Conservation (phyloP, 805 yeast genomes). For the Kodamaea leandrae region DNA sequence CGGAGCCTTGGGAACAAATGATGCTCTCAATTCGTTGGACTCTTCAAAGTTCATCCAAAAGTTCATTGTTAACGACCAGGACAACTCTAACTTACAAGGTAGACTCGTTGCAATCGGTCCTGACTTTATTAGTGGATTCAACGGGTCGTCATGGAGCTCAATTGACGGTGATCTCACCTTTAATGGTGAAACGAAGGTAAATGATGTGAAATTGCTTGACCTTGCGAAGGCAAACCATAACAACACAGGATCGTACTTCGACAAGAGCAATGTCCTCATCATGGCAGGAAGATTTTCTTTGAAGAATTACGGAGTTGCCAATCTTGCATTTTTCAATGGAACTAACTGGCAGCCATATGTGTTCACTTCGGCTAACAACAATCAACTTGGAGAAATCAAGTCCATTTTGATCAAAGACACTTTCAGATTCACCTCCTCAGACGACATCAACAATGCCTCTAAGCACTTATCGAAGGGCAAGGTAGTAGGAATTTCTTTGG, state of each 20-base stretch:
- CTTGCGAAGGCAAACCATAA: slow-evolving; percentile 30
- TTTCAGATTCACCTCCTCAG: slow-evolving; percentile 35
- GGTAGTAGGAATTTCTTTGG: slow-evolving; percentile 45
- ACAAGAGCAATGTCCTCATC: slow-evolving; percentile 46
- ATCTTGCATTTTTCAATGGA: slow-evolving; percentile 67
- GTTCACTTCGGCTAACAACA: slow-evolving; percentile 30
- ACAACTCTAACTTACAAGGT: slow-evolving; percentile 36
- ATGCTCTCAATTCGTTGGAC: slow-evolving; percentile 21
- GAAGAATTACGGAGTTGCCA: slow-evolving; percentile 50
- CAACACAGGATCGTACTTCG: slow-evolving; percentile 36
- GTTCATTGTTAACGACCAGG: slow-evolving; percentile 46
- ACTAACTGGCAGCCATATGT: slow-evolving; percentile 63
- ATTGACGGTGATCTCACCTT: slow-evolving; percentile 35
- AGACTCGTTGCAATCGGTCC: slow-evolving; percentile 36
- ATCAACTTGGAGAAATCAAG: slow-evolving; percentile 28
- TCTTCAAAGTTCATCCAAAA: slow-evolving; percentile 26
- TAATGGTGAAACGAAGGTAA: slow-evolving; percentile 34
- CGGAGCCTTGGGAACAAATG: slow-evolving; percentile 21
- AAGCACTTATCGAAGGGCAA: slow-evolving; percentile 35
- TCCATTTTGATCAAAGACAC: slow-evolving; percentile 35
- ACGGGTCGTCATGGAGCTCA: slow-evolving; percentile 49
- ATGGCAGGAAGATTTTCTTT: slow-evolving; percentile 58
- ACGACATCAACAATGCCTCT: slow-evolving; percentile 22
- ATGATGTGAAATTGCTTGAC: slow-evolving; percentile 45
- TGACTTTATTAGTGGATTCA: slow-evolving; percentile 37